Base-by-base conservation (phyloP, 768 basidiomycete genomes). In the Piloderma croceum region DNA sequence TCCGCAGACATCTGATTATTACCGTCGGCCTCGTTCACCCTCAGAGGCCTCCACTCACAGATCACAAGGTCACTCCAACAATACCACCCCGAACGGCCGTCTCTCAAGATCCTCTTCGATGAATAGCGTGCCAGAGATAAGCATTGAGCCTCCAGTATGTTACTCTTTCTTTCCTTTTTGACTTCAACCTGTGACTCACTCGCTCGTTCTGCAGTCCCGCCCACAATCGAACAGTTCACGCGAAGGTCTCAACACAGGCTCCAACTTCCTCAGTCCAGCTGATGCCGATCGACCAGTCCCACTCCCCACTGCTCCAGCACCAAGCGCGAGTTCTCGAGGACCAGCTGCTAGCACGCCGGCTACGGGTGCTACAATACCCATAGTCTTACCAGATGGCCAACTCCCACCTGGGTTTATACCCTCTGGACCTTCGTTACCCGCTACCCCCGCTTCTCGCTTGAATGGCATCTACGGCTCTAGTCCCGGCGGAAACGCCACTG, bases 341-440 rank as follows among this genome's bases (percentile, higher is more conserved):
- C 27, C 27, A 15, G 10, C 27, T 15, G 31, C 25, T 19, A 18
- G 2, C 38, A 42, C 18, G 21, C 23, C 41, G 13, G 17, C 24
- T 36, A 35, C 41, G 13, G 40, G 44, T 4, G 29, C 36, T 6
- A 48, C 44, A 23, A 50, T 56, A n/a, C 49, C 46, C 43, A 55
- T 65, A 45, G 48, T 36, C 1, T 20, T 64, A 13, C 50, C 57
- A 1, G 45, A 50, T 9, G 58, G 59, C 1, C 46, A 45, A 19
- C 58, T 67, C 1, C 68, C 68, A 3, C 63, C 59, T 1, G 68
- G 68, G 4, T 69, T 69, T 34, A 49, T 68, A 5, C 57, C 65
- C 11, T 31, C 44, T 9, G 59, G 59, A 0, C 52, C 45, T 5
- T 44, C 54, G 7, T n/a, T n/a, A n/a, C n/a, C n/a, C n/a, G n/a